A percentile compares a stretch with the other conserved stretches of the same genome.
Evolutionary conservation across 139 green algal species (phyloP).

Genomic region (Zygnema cylindricum): DNA sequence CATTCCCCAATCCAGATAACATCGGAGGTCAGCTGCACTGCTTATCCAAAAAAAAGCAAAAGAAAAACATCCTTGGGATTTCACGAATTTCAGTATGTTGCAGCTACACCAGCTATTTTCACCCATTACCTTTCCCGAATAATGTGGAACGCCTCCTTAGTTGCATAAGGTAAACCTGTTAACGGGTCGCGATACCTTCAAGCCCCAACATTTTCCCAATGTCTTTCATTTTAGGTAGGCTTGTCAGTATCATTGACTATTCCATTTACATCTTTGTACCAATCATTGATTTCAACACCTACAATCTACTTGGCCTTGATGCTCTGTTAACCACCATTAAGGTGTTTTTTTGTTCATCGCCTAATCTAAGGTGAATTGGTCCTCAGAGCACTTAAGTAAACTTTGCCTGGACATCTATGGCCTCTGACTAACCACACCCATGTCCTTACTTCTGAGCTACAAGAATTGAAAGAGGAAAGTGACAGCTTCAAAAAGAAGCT

Average conservation of each 20-base stretch:
- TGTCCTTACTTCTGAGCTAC: background rate
- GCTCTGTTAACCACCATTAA: background rate
- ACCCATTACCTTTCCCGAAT: conserved; percentile 31
- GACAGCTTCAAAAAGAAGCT: background rate
- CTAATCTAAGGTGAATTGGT: too few relatives aligned
- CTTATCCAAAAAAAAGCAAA: background rate
- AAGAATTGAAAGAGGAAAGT: conserved; percentile 5
- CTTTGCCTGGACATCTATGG: background rate
- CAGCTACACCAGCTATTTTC: background rate
- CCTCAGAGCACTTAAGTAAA: background rate
- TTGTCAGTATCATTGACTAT: background rate
- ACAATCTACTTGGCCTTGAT: background rate
- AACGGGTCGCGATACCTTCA: conserved; percentile 47
- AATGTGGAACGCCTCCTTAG: conserved; percentile 46
- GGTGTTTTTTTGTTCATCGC: too few relatives aligned
- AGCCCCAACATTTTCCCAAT: background rate
- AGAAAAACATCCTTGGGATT: background rate
- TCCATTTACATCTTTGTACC: background rate
- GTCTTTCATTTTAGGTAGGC: background rate
- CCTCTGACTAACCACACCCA: background rate
- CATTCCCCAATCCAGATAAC: too few relatives aligned
- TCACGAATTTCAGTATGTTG: background rate
- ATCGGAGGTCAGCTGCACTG: background rate
- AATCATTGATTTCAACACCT: conserved; percentile 26
- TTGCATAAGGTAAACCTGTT: conserved; percentile 50